Base-by-base conservation (phyloP, 352 stramenopile genomes). In the Peronospora farinosa region DNA sequence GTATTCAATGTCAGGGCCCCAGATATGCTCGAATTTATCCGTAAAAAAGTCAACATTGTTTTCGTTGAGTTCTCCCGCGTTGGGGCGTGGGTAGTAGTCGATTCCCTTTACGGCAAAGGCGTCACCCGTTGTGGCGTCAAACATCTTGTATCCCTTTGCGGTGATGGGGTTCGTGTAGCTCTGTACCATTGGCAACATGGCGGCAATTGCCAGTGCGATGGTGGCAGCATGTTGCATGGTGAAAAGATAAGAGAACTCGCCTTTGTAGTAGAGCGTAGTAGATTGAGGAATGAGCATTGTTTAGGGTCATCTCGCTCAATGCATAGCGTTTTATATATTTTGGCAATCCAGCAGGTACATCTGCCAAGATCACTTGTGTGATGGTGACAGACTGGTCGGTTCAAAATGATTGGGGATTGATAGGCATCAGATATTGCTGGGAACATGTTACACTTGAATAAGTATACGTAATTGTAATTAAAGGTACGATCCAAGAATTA, bases 11-110 rank as follows among this genome's bases (percentile, higher is more conserved):
- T 96, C 77, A 1, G 56, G 54, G 15, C 45, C 41, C 86, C 86
- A 96, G 15, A 95, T 65, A 15, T 67, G 25, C 15, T 73, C 48
- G 53, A 84, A 65, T 31, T 85, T 70, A 49, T 95, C 77, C 7
- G 84, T 89, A 63, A 91, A 94, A 40, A 88, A 83, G 52, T 96
- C 86, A 33, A 85, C 44, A 51, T 84, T 92, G 63, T 94, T 89
- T 3, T 54, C 43, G 47, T 88, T 31, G 13, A 90, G 54, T 10
- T 74, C 51, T 3, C 86, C 86, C 0, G 60, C 48, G 51, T 96
- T 96, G 2, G 86, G 83, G 3, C 86, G 77, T 4, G 84, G 84
- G 61, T 93, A 94, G 64, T 95, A 95, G 57, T 86, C 79, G 32
- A 95, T 78, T 7, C 86, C 86, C n/a, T 72, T 70, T 17, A 88